Conservation (phyloP, 495 filamentous ascomycete species). For the Sphaerosporella brunnea region DNA sequence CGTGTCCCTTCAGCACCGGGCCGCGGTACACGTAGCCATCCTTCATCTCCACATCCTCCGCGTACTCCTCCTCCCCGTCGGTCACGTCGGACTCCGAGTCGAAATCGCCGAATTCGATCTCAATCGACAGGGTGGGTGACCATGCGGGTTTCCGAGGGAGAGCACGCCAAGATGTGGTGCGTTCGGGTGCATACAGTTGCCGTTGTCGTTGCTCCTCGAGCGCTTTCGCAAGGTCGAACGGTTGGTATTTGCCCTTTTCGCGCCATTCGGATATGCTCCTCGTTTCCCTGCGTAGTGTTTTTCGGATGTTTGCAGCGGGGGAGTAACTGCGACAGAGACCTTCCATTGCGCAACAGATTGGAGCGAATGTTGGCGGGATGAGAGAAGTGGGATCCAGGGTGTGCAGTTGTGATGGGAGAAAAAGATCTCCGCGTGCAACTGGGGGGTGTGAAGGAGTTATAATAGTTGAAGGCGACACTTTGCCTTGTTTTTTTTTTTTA, state of each 20-base stretch:
- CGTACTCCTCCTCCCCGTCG: neutral
- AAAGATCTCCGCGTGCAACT: too few species aligned
- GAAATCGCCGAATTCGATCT: neutral
- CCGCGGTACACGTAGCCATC: neutral
- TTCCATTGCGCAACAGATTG: conserved; percentile 6
- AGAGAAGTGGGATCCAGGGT: too few species aligned
- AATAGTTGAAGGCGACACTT: too few species aligned
- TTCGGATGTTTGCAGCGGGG: neutral
- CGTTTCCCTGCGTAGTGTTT: conserved; percentile 1
- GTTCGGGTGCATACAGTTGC: neutral
- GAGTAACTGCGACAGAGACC: neutral
- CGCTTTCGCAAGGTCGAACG: neutral
- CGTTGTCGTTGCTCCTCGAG: neutral
- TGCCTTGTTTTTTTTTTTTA: too few species aligned
- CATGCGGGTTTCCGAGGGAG: neutral
- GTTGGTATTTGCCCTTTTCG: conserved; percentile 1
- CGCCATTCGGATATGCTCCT: conserved; percentile 2
- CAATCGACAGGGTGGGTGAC: neutral
- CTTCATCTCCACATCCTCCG: neutral
- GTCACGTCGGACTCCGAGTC: neutral
- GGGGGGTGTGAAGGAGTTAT: too few species aligned
- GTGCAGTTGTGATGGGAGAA: too few species aligned
- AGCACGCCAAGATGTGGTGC: neutral
- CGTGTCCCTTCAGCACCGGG: neutral
- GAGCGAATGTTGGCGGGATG: neutral